phyloP scores from a whole-genome alignment of 2,329 filamentous ascomycete species.

The Chrysosporium queenslandicum region DNA sequence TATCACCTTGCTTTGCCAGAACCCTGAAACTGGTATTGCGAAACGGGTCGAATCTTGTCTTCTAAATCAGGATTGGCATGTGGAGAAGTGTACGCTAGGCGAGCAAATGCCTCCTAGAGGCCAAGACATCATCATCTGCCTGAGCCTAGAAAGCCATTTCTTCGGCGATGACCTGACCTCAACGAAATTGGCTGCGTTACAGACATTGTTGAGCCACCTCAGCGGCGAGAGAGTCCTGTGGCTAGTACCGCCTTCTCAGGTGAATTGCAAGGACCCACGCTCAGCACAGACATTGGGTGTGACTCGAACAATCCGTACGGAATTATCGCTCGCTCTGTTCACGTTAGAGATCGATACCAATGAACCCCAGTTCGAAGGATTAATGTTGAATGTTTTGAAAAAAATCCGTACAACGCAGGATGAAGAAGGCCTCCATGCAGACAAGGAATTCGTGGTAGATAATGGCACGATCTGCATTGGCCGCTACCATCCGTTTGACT shows the following conservation, averaged over 20 bases:
- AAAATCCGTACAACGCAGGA: background rate
- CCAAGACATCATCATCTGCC: background rate
- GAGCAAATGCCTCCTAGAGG: background rate
- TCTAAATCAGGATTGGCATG: background rate
- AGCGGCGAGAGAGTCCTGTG: slow-evolving; percentile 2
- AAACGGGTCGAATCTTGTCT: too few relatives aligned
- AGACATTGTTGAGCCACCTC: background rate
- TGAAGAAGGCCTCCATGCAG: background rate
- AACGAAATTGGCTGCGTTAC: background rate
- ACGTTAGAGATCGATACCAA: slow-evolving; percentile 9
- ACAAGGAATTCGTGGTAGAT: slow-evolving; percentile 4
- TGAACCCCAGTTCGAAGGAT: background rate
- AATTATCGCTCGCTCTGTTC: slow-evolving; percentile 8
- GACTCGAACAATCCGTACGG: slow-evolving; percentile 8
- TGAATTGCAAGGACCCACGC: slow-evolving; percentile 8
- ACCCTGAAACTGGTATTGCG: too few relatives aligned
- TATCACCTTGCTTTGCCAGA: too few relatives aligned
- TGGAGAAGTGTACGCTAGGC: background rate
- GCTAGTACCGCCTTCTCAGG: slow-evolving; percentile 10
- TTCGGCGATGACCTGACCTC: background rate
- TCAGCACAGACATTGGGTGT: slow-evolving; percentile 7
- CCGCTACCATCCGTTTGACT: background rate
- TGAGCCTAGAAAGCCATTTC: background rate
- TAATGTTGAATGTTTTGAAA: background rate
- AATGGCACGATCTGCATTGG: background rate